Conservation (phyloP, 352 stramenopile species). For the Pythium plurisporium region DNA sequence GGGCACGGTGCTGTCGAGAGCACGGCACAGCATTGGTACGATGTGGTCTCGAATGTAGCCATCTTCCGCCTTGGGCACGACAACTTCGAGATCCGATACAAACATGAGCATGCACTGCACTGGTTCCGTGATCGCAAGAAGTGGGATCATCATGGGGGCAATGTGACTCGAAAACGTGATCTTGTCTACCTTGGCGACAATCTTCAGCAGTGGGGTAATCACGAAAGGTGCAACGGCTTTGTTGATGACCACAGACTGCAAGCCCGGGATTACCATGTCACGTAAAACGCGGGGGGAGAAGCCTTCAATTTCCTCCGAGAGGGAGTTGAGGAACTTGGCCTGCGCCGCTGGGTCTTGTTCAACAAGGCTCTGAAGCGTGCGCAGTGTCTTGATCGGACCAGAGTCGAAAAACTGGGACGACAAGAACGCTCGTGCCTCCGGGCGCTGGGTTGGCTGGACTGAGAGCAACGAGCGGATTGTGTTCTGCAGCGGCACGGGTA, state of each 20-base stretch:
- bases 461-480: slow-evolving; percentile 77
- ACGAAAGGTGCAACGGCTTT: slow-evolving; percentile 83
- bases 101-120: slow-evolving; percentile 91
- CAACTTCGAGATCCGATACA: slow-evolving; percentile 74
- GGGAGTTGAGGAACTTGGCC: slow-evolving; percentile 72
- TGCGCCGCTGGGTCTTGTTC: slow-evolving; percentile 79
- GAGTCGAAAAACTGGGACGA: slow-evolving; percentile 86
- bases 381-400: slow-evolving; percentile 79
- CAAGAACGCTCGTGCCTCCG: slow-evolving; percentile 67
- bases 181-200: slow-evolving; percentile 85
- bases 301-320: slow-evolving; percentile 66
- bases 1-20: slow-evolving; percentile 75
- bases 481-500: slow-evolving; percentile 81
- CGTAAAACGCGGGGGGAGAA: slow-evolving; percentile 76
- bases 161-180: slow-evolving; percentile 74
- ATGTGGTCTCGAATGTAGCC: slow-evolving; percentile 88
- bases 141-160: slow-evolving; percentile 73
- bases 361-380: slow-evolving; percentile 73
- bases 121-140: slow-evolving; percentile 79
- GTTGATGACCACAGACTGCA: slow-evolving; percentile 82
- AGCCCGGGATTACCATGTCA: slow-evolving; percentile 79
- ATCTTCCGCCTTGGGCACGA: slow-evolving; percentile 83
- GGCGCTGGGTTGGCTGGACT: slow-evolving; percentile 55
- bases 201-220: slow-evolving; percentile 86
- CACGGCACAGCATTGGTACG: slow-evolving; percentile 82